These are phyloP conservation scores for Aspergillus bertholletiae DNA, from an alignment of 495 filamentous ascomycete species.

Conservation along the genomic window DNA sequence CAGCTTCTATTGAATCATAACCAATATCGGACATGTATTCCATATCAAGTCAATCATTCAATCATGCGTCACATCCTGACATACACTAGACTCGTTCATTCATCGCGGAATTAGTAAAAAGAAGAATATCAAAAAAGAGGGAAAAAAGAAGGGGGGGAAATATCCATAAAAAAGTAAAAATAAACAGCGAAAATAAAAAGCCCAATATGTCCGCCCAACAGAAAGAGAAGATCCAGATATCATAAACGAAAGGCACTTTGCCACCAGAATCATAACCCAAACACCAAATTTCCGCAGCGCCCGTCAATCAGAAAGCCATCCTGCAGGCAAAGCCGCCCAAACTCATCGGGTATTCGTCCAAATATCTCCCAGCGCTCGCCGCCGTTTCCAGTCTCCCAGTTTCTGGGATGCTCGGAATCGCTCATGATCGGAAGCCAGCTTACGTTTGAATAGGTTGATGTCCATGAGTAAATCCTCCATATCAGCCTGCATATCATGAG, in stretches of 20 bases:
- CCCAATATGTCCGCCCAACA: not conserved
- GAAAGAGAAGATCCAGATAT: not conserved
- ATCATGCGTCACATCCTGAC: conserved; percentile 4
- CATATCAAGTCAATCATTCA: not conserved
- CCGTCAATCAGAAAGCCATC: conserved; percentile 20
- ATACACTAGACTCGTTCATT: conserved; percentile 13
- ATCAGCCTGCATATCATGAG: conserved; percentile 60
- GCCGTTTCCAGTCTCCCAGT: conserved; percentile 20
- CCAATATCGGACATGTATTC: not conserved
- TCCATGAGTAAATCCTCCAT: conserved; percentile 73
- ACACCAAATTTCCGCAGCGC: conserved; percentile 11
- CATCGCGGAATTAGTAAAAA: conserved; percentile 19
- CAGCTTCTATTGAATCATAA: too few relatives aligned
- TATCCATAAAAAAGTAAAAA: not conserved
- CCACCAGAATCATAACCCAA: conserved; percentile 20
- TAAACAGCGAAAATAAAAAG: not conserved
- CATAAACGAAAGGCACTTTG: not conserved
- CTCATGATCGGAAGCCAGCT: conserved; percentile 73
- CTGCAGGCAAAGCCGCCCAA: conserved; percentile 2
- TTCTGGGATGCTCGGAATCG: conserved; percentile 44
- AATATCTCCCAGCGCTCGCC: conserved; percentile 35
- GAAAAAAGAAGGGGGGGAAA: conserved; percentile 1
- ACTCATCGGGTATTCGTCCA: conserved; percentile 30
- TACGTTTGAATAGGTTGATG: conserved; percentile 74
- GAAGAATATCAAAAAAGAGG: conserved; percentile 18